Percentiles rank a stretch among this genome's conserved stretches.
Evolutionary conservation across 2,329 filamentous ascomycete genomes (phyloP).

Genomic region (Rutstroemia sydowiana): DNA sequence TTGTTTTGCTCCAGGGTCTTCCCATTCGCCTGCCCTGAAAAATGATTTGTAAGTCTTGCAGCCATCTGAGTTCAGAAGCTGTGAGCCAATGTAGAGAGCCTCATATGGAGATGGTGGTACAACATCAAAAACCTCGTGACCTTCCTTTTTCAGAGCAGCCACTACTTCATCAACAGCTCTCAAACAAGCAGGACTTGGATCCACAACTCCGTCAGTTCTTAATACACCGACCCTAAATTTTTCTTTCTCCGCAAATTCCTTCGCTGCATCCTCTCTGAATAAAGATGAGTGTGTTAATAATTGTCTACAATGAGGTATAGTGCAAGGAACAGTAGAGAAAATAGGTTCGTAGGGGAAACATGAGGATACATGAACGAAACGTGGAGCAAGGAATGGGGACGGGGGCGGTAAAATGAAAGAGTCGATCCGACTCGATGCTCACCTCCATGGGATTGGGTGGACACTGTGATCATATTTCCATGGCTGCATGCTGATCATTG

Average conservation of each 20-base stretch:
- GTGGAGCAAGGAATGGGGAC: too few species aligned
- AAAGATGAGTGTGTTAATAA: too few species aligned
- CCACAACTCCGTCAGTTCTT: conserved; percentile 73
- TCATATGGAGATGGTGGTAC: conserved; percentile 65
- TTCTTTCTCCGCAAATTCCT: conserved; percentile 53
- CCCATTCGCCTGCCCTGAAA: conserved; percentile 69
- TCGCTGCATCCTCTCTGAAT: conserved; percentile 48
- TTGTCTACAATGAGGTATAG: too few species aligned
- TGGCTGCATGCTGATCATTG: conserved; percentile 71
- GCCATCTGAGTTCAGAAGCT: conserved; percentile 79
- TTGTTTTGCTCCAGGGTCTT: conserved; percentile 69
- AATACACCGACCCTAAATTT: conserved; percentile 68
- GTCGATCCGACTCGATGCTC: too few species aligned
- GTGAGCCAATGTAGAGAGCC: conserved; percentile 67
- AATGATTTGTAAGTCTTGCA: conserved; percentile 72
- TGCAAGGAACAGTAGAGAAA: too few species aligned
- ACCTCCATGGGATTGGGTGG: conserved; percentile 78
- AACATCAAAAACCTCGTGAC: conserved; percentile 66
- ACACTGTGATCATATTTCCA: conserved; percentile 86
- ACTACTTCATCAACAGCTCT: conserved; percentile 68
- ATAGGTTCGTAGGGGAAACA: too few species aligned
- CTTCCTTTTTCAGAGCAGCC: conserved; percentile 58
- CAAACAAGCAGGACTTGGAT: conserved; percentile 76
- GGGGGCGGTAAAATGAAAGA: too few species aligned
- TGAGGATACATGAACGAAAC: too few species aligned